Conservation (phyloP, 768 basidiomycete species). For the Naematelia encephala region DNA sequence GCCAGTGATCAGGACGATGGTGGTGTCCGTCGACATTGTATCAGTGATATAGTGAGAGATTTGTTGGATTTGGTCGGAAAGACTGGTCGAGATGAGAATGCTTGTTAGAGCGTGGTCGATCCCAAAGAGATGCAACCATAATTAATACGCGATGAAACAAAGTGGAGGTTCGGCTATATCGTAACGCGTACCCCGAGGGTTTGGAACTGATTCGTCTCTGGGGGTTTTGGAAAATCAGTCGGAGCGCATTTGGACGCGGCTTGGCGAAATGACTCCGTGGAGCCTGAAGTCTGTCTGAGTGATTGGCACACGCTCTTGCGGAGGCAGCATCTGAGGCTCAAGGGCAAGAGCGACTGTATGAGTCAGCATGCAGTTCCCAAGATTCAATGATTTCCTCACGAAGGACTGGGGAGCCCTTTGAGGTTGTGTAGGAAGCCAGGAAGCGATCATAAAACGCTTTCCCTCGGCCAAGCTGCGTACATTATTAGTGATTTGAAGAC, state of each 20-base stretch:
- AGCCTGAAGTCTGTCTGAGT: conserved; percentile 35
- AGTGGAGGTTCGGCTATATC: too few relatives aligned
- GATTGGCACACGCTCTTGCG: conserved; percentile 25
- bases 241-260: background rate
- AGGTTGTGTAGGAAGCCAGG: conserved; percentile 22
- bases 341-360: conserved; percentile 36
- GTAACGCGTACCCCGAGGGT: too few relatives aligned
- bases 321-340: conserved; percentile 28
- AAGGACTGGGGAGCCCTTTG: conserved; percentile 21
- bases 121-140: too few relatives aligned
- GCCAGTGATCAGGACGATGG: conserved; percentile 33
- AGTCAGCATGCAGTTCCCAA: background rate
- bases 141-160: too few relatives aligned
- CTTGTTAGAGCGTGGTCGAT: too few relatives aligned
- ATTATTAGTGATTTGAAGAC: background rate
- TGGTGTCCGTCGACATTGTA: too few relatives aligned
- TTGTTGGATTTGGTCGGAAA: too few relatives aligned
- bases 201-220: too few relatives aligned
- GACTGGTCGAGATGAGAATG: too few relatives aligned
- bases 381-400: conserved; percentile 16
- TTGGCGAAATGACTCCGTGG: conserved; percentile 35
- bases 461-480: conserved; percentile 36
- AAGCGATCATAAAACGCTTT: conserved; percentile 45
- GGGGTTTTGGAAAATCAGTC: too few relatives aligned
- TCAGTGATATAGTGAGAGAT: too few relatives aligned